Evolutionary conservation across 768 basidiomycete genomes (phyloP), one percentile per base, ranked within the genome.

Genomic region (Psilocybe azurescens): DNA sequence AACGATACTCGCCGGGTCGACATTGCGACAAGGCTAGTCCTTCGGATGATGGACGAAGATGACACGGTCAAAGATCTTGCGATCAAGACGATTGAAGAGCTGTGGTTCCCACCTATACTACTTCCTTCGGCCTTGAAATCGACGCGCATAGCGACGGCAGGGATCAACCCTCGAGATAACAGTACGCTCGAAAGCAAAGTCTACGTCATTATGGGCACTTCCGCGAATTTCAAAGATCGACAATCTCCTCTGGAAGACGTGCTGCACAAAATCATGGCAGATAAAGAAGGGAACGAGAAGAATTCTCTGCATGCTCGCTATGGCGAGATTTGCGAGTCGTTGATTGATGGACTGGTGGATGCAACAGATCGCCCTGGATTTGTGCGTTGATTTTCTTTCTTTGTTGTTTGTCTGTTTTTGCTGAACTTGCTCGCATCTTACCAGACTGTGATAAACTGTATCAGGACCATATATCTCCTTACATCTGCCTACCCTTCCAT

Each of bases 1-100:
- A 86, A 89, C 55, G 78, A 81, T 38, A 69, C 73, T 13, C 84
- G 88, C 36, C 85, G 86, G 32, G 83, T 89, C 44, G 94, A 98
- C 68, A 95, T 98, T 53, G 87, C 90, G 63, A 87, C 85, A 1
- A 87, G 89, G 59, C 83, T 99, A 20, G 89, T 97, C 2, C 78
- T 89, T 36, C 87, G 96, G 13, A 91, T 95, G 81, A 72, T 89
- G 46, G 97, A 99, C 67, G 95, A 97, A 71, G 97, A 99, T 70
- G 95, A 98, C 50, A 88, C 88, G 0, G 94, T 99, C 65, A 97
- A 93, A 80, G 97, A 98, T 56, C 83, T 98, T 14, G 94, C 97
- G 0, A 78, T 92, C 67, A 96, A 94, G 72, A 89, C 94, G 0
- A 76, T 98, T 39, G 94, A 96, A 66, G 96, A 98, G 65, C 77